Percentiles rank a stretch among this genome's conserved stretches.
Evolutionary conservation across 208 protist genomes (phyloP).

Genomic region (Trypanosoma mega): DNA sequence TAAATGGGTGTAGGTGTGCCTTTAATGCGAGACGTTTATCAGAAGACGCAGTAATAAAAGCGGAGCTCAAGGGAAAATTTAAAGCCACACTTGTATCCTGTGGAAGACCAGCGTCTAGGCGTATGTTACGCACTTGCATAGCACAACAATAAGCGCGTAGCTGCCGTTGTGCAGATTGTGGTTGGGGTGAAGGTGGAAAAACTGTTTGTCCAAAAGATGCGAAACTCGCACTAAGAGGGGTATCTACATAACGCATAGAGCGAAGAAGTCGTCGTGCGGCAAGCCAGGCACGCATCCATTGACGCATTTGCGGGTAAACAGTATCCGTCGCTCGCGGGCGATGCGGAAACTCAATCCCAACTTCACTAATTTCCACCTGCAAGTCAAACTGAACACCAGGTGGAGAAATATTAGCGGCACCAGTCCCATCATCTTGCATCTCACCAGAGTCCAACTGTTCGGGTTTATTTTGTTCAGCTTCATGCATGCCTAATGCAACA

Average conservation of each 20-base stretch:
- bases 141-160: slow-evolving; percentile 37
- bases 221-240: no score
- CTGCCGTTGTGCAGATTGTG: background rate
- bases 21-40: slow-evolving; percentile 56
- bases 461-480: slow-evolving; percentile 17
- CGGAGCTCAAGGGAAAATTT: slow-evolving; percentile 56
- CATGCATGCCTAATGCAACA: slow-evolving; percentile 15
- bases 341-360: slow-evolving; percentile 48
- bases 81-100: slow-evolving; percentile 53
- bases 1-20: slow-evolving; percentile 76
- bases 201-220: background rate
- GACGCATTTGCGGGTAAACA: slow-evolving; percentile 71
- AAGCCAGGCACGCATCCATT: slow-evolving; percentile 62
- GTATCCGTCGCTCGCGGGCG: slow-evolving; percentile 54
- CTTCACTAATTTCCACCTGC: slow-evolving; percentile 47
- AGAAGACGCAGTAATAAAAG: slow-evolving; percentile 64
- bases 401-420: no score
- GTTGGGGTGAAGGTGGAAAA: background rate
- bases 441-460: background rate
- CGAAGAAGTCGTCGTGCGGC: slow-evolving; percentile 10
- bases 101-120: slow-evolving; percentile 47
- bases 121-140: slow-evolving; percentile 58
- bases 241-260: slow-evolving; percentile 4
- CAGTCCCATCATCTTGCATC: no score
- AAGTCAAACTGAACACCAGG: slow-evolving; percentile 61